These are phyloP conservation scores for Diaporthe aspalathi DNA, from an alignment of 2,329 filamentous ascomycete species.

Conservation along the genomic window DNA sequence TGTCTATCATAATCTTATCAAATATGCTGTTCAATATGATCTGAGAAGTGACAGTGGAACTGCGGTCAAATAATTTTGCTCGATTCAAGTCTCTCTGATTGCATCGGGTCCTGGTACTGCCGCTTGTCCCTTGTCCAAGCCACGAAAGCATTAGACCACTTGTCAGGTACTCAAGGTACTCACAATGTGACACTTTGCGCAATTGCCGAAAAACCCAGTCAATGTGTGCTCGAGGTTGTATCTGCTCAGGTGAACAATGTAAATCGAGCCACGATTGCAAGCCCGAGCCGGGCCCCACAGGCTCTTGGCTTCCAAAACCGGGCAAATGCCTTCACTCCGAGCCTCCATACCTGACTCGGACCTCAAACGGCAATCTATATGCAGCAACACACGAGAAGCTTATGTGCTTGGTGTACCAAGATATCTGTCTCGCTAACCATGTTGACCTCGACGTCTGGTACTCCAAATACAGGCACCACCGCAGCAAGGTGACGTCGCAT, in stretches of 20 bases:
- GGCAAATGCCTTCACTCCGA: neutral
- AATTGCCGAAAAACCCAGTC: neutral
- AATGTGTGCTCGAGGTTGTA: neutral
- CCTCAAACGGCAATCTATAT: neutral
- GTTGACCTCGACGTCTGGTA: neutral
- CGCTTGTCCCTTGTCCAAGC: too few species aligned
- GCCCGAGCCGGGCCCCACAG: too few species aligned
- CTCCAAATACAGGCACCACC: neutral
- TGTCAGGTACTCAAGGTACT: neutral
- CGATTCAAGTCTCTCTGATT: neutral
- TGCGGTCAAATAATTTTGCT: neutral
- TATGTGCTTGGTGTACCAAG: neutral
- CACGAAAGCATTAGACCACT: neutral
- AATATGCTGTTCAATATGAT: neutral
- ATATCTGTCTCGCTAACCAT: neutral
- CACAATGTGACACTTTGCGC: neutral
- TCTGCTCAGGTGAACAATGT: too few species aligned
- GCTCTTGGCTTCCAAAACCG: neutral
- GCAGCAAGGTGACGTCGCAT: conserved; percentile 9
- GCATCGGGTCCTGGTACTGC: too few species aligned
- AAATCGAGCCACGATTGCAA: neutral
- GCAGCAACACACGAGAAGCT: neutral
- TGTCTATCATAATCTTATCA: too few species aligned
- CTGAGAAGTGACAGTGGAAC: neutral
- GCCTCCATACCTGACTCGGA: conserved; percentile 2